phyloP scores from a whole-genome alignment of 2,329 filamentous ascomycete species.

The Knufia fluminis region DNA sequence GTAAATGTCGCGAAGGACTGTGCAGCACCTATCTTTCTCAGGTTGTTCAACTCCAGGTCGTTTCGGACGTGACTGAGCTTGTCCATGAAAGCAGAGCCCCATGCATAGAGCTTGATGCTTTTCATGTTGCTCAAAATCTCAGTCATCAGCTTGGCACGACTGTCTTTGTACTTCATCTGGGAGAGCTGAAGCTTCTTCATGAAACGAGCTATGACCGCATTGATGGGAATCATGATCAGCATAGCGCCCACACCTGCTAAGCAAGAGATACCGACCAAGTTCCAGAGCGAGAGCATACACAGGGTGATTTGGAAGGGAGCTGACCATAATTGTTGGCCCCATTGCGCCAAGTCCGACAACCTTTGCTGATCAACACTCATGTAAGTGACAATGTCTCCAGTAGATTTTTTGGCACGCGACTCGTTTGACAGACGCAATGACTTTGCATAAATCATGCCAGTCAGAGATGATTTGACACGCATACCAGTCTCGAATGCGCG shows the following conservation, averaged over 20 bases:
- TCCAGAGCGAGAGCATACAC: constrained; percentile 92
- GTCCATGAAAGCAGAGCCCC: constrained; percentile 95
- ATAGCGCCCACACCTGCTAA: constrained; percentile 89
- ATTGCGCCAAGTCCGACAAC: constrained; percentile 88
- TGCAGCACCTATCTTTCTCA: constrained; percentile 89
- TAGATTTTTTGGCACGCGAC: constrained; percentile 77
- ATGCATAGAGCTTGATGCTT: constrained; percentile 96
- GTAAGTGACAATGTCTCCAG: constrained; percentile 97
- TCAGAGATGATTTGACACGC: constrained; percentile 86
- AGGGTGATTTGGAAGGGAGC: constrained; percentile 93
- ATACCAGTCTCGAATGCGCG: constrained; percentile 90
- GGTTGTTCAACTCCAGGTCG: constrained; percentile 86
- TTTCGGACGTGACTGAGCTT: constrained; percentile 95
- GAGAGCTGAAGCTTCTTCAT: constrained; percentile 93
- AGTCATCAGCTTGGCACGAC: constrained; percentile 83
- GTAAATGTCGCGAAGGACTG: constrained; percentile 95
- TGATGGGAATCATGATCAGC: constrained; percentile 95
- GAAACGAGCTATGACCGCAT: constrained; percentile 79
- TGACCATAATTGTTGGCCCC: constrained; percentile 90
- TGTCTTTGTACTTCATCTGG: constrained; percentile 99
- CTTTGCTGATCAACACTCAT: constrained; percentile 98
- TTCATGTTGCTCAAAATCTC: constrained; percentile 99
- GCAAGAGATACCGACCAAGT: constrained; percentile 92
- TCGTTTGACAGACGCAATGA: constrained; percentile 86
- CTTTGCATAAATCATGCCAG: constrained; percentile 87